Base-by-base conservation (phyloP, 257 asterid genomes). In the Primulina tabacum region DNA sequence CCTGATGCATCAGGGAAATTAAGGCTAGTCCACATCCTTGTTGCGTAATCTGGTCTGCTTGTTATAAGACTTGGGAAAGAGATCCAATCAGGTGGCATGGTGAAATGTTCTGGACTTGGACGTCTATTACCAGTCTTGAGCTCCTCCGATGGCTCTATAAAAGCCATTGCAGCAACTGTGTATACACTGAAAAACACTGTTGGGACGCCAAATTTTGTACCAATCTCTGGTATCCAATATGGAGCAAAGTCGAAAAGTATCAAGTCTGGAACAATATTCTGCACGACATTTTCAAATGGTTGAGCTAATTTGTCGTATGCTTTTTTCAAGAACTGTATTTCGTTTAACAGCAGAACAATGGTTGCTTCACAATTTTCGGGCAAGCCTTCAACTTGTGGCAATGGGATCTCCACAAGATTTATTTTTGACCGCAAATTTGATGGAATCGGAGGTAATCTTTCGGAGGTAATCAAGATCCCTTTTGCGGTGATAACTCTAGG, bases 321-420 rank as follows among this genome's bases (percentile, higher is more conserved):
- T 68, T 18, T 68, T 68, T 81, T 82, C 74, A 81, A 30, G 47
- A 50, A 73, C 12, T 64, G 82, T 7, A 70, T 72, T 43, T 77
- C 64, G 4, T 73, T 81, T 6, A 18, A 17, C 47, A 30, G 83
- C 73, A 84, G 32, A 35, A 82, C 85, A 14, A 78, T 16, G 7
- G 85, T 84, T 4, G 89, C 86, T 70, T 84, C 85, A 16, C 82
- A 70, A 28, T 71, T 73, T 26, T 75, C 82, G 0, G 89, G 85
- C 52, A 84, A 40, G n/a, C 82, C 82, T 0, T 73, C 71, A 1
- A 77, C 72, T 1, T 1, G 32, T 2, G 79, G 83, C 73, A 79
- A 47, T 18, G 79, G 69, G 68, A 79, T 35, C 55, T 71, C 80
- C 16, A 82, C 52, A 60, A 81, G 30, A 38, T 65, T 55, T 64